Conservation (phyloP, 2,329 filamentous ascomycete species). For the Penicillium sclerotiorum region DNA sequence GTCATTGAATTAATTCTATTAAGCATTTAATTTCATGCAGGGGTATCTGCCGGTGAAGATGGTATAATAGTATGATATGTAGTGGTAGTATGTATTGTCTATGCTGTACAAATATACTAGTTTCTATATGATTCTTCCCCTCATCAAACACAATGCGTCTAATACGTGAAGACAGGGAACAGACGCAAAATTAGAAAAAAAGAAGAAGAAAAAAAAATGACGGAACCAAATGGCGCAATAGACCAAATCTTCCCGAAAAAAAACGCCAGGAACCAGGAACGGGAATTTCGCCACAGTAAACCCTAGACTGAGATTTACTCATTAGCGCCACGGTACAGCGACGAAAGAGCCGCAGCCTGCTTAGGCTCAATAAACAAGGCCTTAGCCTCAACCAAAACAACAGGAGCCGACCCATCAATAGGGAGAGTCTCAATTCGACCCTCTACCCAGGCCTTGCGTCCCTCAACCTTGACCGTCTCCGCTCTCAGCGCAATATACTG, state of each 20-base stretch:
- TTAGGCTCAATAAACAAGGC: slow-evolving; percentile 88
- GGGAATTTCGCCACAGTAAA: slow-evolving; percentile 3
- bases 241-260: neutral
- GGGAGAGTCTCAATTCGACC: slow-evolving; percentile 81
- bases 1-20: neutral
- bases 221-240: neutral
- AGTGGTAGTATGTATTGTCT: slow-evolving; percentile 2
- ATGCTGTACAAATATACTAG: slow-evolving; percentile 6
- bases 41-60: too few relatives aligned
- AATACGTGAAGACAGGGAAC: neutral
- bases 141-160: neutral
- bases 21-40: neutral
- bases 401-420: slow-evolving; percentile 62
- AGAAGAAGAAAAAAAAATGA: neutral
- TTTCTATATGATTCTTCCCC: too few relatives aligned
- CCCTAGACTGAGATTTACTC: slow-evolving; percentile 11
- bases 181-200: neutral
- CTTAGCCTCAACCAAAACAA: slow-evolving; percentile 77
- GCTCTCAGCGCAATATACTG: slow-evolving; percentile 77
- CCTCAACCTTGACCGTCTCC: slow-evolving; percentile 81
- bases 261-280: slow-evolving; percentile 23
- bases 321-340: slow-evolving; percentile 21
- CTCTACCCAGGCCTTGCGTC: slow-evolving; percentile 91
- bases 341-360: slow-evolving; percentile 60
- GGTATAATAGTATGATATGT: neutral